phyloP scores from a whole-genome alignment of 345 rosid species.

The Eucalyptus pauciflora region DNA sequence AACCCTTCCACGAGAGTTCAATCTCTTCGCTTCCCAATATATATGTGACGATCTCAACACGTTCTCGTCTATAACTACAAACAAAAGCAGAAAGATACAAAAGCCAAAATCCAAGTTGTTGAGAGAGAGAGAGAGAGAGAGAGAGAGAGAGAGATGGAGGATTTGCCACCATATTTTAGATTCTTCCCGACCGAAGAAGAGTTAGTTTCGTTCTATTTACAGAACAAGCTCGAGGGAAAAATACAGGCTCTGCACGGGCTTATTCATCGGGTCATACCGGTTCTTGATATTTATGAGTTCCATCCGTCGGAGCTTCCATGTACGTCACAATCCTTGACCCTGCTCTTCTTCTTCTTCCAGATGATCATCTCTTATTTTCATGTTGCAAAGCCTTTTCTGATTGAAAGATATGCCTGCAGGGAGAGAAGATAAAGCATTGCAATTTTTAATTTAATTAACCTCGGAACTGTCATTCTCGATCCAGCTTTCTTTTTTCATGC shows the following conservation, averaged over 20 bases:
- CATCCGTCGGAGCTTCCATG: slow-evolving; percentile 42
- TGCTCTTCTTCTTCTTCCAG: background rate
- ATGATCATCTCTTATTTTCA: background rate
- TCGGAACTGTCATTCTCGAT: background rate
- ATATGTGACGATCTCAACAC: background rate
- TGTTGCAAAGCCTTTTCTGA: background rate
- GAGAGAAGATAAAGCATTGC: background rate
- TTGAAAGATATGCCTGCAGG: background rate
- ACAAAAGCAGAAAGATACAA: background rate
- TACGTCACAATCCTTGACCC: background rate
- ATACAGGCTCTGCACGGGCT: slow-evolving; percentile 11
- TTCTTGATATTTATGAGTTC: slow-evolving; percentile 24
- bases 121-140: background rate
- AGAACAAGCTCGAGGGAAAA: slow-evolving; percentile 18
- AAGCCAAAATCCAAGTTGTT: background rate
- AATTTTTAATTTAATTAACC: background rate
- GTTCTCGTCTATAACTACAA: background rate
- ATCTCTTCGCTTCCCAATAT: background rate
- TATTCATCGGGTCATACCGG: slow-evolving; percentile 37
- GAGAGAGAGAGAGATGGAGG: background rate
- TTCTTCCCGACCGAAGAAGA: slow-evolving; percentile 61
- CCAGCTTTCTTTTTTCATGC: background rate
- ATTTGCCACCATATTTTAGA: slow-evolving; percentile 38
- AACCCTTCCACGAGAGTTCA: background rate
- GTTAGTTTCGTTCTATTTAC: slow-evolving; percentile 31